Evolutionary conservation across 139 green algal genomes (phyloP).

Genomic region (Choricystis sp.): DNA sequence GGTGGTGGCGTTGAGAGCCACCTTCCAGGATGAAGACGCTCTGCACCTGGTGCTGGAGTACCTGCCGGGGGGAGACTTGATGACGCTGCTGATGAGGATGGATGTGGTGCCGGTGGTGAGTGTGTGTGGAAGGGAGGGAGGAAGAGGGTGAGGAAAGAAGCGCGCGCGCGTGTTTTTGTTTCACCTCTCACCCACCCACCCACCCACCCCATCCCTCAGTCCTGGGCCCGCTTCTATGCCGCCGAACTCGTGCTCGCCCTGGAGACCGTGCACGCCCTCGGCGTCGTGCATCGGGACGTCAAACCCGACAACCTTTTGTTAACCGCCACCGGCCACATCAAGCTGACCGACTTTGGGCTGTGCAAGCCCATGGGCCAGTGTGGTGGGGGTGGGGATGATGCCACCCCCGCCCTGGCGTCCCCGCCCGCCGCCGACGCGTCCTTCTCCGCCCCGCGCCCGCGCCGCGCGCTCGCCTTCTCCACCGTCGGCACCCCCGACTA

Average conservation of each 20-base stretch:
- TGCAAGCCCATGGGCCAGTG: constrained; percentile 76
- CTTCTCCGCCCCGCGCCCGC: background rate
- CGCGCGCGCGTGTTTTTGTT: no score
- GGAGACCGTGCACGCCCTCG: constrained; percentile 67
- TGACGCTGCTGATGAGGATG: constrained; percentile 96
- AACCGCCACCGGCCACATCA: constrained; percentile 71
- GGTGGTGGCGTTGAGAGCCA: constrained; percentile 89
- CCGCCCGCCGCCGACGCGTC: background rate
- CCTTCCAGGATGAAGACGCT: constrained; percentile 85
- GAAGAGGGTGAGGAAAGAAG: no score
- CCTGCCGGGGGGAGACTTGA: constrained; percentile 88
- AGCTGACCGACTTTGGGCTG: constrained; percentile 94
- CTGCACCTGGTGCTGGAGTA: constrained; percentile 99
- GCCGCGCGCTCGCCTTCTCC: constrained; percentile 68
- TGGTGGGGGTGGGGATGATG: background rate
- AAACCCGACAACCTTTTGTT: constrained; percentile 97
- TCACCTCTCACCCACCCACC: background rate
- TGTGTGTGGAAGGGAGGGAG: background rate
- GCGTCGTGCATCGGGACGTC: constrained; percentile 95
- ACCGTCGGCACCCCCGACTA: constrained; percentile 93
- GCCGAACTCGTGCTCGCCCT: constrained; percentile 78
- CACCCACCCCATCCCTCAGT: constrained; percentile 2
- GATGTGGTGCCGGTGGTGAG: constrained; percentile 70
- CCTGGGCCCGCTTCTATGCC: constrained; percentile 60
- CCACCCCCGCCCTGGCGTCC: background rate